Evolutionary conservation across 257 asterid genomes (phyloP), one percentile per base, ranked within the genome.

Genomic region (Salvia hispanica): DNA sequence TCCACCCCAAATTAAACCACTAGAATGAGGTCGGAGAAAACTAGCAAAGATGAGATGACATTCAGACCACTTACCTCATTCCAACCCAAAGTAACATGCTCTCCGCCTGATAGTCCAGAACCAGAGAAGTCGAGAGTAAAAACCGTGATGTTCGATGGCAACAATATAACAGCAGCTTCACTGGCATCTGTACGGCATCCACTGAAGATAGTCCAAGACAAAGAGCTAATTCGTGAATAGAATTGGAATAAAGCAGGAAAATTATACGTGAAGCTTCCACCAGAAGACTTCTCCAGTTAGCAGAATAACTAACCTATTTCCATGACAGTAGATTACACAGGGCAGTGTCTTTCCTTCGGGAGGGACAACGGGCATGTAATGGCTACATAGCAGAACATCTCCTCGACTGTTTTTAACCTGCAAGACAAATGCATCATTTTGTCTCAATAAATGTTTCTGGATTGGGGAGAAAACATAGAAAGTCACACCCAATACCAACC

Each of bases 161-260:
- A 79, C 72, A 92, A 80, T 81, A 92, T 85, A 59, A 92, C 84
- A 57, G 98, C 98, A 77, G 96, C 98, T 92, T 92, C 98, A 75
- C 96, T 89, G 53, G 96, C 98, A 78, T 92, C 98, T 43, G 96
- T 85, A 76, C 98, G 86, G 84, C 96, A 92, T 40, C 98, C 98
- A 76, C 98, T 92, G 86, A 50, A 71, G 75, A 54, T 63, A 60
- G 39, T 77, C 40, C 72, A 59, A 44, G 67, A 72, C 16, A 70
- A 74, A 69, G 14, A 68, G 64, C 61, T 76, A 64, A 18, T 77
- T 53, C 42, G 59, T 12, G 16, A 76, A 64, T 18, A 45, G 52
- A 58, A 51, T 13, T 39, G 3, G 50, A 55, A 10, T 46, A 31
- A 40, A 58, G 18, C 6, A 46, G 36, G 40, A 56, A 13, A 58